These are phyloP conservation scores for Pichia sp. DNA, from an alignment of 1,139 yeast species.

Conservation along the genomic window DNA sequence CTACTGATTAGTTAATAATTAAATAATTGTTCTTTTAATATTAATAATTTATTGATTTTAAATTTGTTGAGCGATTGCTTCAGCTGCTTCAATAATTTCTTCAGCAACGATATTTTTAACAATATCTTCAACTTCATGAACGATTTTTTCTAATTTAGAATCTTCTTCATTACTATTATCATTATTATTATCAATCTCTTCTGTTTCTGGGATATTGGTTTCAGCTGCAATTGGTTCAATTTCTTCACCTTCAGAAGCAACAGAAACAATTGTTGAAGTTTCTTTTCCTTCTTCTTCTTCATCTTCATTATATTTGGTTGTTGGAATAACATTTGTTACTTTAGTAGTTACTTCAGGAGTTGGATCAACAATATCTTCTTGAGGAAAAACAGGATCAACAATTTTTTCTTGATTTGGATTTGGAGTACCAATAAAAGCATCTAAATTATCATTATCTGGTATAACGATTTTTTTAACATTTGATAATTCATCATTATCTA, in stretches of 20 bases:
- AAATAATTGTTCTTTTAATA: no score
- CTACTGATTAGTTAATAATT: no score
- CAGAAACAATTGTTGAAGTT: neutral
- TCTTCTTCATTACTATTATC: neutral
- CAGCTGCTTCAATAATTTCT: slow-evolving; percentile 18
- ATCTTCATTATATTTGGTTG: neutral
- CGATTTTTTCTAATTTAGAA: slow-evolving; percentile 10
- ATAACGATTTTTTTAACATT: slow-evolving; percentile 11
- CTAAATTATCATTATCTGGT: slow-evolving; percentile 9
- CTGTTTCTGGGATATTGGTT: neutral
- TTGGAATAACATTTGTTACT: slow-evolving; percentile 1
- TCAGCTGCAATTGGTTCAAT: neutral
- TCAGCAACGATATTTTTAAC: slow-evolving; percentile 22
- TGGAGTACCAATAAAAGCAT: slow-evolving; percentile 9
- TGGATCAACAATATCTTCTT: slow-evolving; percentile 10
- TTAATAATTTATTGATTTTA: neutral
- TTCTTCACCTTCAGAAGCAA: neutral
- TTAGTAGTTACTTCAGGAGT: slow-evolving; percentile 3
- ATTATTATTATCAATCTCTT: neutral
- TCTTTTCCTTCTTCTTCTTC: neutral
- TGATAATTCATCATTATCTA: slow-evolving; percentile 8
- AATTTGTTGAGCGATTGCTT: slow-evolving; percentile 13
- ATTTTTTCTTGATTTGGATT: slow-evolving; percentile 2
- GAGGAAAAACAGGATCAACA: slow-evolving; percentile 11
- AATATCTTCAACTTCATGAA: slow-evolving; percentile 17